phyloP scores from a whole-genome alignment of 768 basidiomycete species.

The Lactarius trivialis region DNA sequence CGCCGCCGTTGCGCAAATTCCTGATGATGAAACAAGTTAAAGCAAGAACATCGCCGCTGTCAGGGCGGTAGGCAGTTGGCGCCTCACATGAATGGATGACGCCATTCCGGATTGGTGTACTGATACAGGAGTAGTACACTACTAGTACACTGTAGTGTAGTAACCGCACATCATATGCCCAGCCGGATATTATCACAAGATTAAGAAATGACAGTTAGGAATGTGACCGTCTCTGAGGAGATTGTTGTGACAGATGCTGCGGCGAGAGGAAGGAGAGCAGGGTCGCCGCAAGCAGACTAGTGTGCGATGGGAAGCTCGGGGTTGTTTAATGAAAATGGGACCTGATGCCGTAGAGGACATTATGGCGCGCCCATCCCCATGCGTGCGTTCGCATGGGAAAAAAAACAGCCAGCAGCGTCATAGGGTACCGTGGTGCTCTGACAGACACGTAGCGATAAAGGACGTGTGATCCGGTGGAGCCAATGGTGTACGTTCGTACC shows the following conservation, averaged over 20 bases:
- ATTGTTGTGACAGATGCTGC: neutral
- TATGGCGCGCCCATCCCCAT: neutral
- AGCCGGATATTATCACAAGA: neutral
- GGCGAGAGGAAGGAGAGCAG: neutral
- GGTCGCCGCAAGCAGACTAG: neutral
- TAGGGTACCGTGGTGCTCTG: neutral
- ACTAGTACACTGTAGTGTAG: neutral
- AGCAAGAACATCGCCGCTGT: neutral
- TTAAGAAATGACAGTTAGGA: neutral
- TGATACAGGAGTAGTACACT: neutral
- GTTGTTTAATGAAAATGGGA: neutral
- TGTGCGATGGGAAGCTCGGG: neutral
- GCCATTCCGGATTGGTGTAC: neutral
- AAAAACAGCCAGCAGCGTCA: neutral
- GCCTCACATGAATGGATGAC: neutral
- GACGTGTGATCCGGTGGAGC: slow-evolving; percentile 3
- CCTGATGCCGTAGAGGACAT: neutral
- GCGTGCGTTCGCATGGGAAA: neutral
- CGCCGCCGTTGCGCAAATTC: neutral
- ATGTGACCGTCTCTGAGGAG: neutral
- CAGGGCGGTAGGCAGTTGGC: neutral
- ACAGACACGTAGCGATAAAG: neutral
- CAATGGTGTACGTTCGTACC: neutral
- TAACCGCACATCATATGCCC: neutral
- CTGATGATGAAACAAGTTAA: slow-evolving; percentile 1